Conservation (phyloP, 108 stramenopile genomes). For the Stephanodiscus triporus region DNA sequence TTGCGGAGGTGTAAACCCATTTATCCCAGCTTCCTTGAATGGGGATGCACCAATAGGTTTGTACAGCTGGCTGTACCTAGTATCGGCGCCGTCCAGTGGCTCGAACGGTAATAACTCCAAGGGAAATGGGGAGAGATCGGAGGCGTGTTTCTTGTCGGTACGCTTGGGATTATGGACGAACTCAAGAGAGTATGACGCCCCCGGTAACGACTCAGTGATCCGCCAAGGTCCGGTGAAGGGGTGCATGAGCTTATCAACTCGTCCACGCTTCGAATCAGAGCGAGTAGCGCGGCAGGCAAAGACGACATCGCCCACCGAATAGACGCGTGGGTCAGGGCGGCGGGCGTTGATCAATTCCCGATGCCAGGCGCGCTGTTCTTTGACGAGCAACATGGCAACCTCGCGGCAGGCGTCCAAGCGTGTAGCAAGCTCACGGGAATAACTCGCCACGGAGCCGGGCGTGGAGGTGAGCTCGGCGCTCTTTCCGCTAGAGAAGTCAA, state of each 20-base stretch:
- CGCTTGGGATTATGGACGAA: background rate
- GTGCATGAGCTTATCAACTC: background rate
- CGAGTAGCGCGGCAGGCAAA: background rate
- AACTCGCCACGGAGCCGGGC: background rate
- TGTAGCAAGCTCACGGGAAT: background rate
- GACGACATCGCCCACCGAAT: background rate
- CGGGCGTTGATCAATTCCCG: background rate
- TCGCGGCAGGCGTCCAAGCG: background rate
- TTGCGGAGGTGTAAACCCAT: background rate
- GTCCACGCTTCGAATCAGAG: background rate
- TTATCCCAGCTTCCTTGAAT: background rate
- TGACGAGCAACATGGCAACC: too few species aligned
- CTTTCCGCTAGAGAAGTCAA: constrained; percentile 4
- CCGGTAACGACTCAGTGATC: background rate
- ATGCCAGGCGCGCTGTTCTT: background rate
- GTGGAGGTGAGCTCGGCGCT: background rate
- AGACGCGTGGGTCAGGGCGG: background rate
- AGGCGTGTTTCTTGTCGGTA: background rate
- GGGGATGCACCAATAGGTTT: background rate
- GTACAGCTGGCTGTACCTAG: background rate
- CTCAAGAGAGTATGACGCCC: background rate
- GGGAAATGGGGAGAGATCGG: background rate
- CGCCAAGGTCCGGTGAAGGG: background rate
- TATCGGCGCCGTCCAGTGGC: background rate
- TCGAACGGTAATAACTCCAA: background rate